Evolutionary conservation across 129 eudicot genomes (phyloP), one percentile per base, ranked within the genome.

Genomic region (Centrapalus pauciflorus): DNA sequence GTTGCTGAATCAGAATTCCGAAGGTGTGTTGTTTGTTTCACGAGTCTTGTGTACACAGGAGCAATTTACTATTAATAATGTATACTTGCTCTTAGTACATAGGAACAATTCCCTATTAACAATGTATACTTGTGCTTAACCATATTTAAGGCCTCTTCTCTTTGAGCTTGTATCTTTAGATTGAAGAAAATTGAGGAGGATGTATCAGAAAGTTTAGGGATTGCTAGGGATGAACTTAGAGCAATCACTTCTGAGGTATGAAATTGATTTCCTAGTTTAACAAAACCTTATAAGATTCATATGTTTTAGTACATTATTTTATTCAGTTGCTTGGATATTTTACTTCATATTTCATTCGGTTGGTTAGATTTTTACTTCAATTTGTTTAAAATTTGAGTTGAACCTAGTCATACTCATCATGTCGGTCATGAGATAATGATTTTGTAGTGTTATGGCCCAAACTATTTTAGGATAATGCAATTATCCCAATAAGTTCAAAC

Each of bases 181-280:
- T 63, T 82, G 84, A 81, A 73, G 72, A 79, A 76, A 1, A 84
- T 79, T 38, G 95, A 84, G 76, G 83, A 80, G 10, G 61, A 79
- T 32, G 33, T 90, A 63, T 46, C 79, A 37, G 83, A 84, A 61
- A 59, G 73, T 63, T 38, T 86, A 57, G 51, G 38, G 11, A 38
- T 17, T 23, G 72, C 82, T 55, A 75, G 16, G 56, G 80, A 84
- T 58, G 91, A 82, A 20, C 76, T 86, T 35, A 55, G 12, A 48
- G 41, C 45, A 37, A 70, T 90, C 35, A 43, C 24, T 33, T 55
- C 49, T 5, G 80, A 84, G 97, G 97, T 87, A 69, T 52, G 73
- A 8, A 50, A 37, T 64, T 32, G 16, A 17, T 32, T 71, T 46
- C 9, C 51, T 71, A 60, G 61, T 32, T 59, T 33, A 23, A 48